These are phyloP conservation scores for Selaginella tamariscina DNA, from an alignment of 75 land plant species.

Conservation along the genomic window DNA sequence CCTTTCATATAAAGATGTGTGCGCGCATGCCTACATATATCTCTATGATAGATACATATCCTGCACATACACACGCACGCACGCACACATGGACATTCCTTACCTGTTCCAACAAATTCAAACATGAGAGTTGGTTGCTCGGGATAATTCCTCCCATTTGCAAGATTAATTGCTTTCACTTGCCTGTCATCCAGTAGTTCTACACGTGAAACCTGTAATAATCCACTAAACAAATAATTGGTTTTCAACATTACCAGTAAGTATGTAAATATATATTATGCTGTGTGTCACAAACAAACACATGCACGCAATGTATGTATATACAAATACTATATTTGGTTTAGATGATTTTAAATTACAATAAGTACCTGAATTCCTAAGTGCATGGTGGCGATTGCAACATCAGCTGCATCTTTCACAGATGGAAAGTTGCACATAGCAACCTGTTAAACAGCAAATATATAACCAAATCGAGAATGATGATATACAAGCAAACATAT, in stretches of 20 bases:
- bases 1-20: no score
- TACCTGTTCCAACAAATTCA: constrained; percentile 97
- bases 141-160: constrained; percentile 74
- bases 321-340: background rate
- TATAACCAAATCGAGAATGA: background rate
- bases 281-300: background rate
- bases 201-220: constrained; percentile 80
- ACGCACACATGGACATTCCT: background rate
- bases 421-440: constrained; percentile 93
- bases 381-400: constrained; percentile 92
- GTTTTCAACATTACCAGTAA: no score
- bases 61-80: background rate
- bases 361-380: constrained; percentile 86
- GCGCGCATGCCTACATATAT: no score
- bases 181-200: constrained; percentile 94
- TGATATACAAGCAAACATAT: constrained; percentile 2
- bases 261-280: background rate
- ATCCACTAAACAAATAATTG: no score
- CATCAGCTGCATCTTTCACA: constrained; percentile 94
- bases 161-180: constrained; percentile 72
- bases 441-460: constrained; percentile 42
- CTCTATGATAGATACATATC: background rate
- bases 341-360: background rate
- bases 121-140: constrained; percentile 89
- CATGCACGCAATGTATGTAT: background rate